Percentiles rank a stretch among this genome's conserved stretches.
phyloP scores from a whole-genome alignment of 768 basidiomycete species.

The Amanita rimosa region DNA sequence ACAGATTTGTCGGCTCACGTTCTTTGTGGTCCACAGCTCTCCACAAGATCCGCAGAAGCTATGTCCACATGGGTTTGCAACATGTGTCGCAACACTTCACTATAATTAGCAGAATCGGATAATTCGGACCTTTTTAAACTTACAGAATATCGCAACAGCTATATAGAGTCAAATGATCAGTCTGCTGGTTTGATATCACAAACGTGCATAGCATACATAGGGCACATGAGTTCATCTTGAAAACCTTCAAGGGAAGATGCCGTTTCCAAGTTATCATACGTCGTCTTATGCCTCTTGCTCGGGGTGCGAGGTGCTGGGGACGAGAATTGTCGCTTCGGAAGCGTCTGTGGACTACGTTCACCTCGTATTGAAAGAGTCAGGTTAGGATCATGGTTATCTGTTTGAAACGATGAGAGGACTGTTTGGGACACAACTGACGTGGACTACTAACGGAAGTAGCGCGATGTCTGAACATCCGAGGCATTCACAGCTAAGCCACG shows the following conservation, averaged over 20 bases:
- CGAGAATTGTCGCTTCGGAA: slow-evolving; percentile 7
- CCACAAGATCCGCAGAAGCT: slow-evolving; percentile 61
- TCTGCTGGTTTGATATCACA: slow-evolving; percentile 7
- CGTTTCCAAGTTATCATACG: slow-evolving; percentile 15
- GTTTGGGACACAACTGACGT: background rate
- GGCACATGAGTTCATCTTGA: slow-evolving; percentile 58
- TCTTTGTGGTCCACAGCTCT: slow-evolving; percentile 44
- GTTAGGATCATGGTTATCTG: background rate
- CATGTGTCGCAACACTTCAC: slow-evolving; percentile 45
- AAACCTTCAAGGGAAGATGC: slow-evolving; percentile 28
- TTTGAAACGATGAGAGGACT: background rate
- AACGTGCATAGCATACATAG: slow-evolving; percentile 42
- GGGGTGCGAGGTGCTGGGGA: slow-evolving; percentile 2
- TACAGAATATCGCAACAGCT: slow-evolving; percentile 70
- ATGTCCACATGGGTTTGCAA: slow-evolving; percentile 66
- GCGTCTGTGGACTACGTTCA: slow-evolving; percentile 8
- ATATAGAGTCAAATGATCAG: slow-evolving; percentile 4
- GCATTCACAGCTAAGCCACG: background rate
- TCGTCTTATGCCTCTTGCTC: slow-evolving; percentile 34
- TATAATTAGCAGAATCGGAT: background rate
- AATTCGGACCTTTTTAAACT: slow-evolving; percentile 13
- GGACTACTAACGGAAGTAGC: slow-evolving; percentile 3
- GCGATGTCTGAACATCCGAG: background rate
- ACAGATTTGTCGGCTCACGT: slow-evolving; percentile 24
- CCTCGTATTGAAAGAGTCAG: background rate